A percentile compares a stretch with the other conserved stretches of the same genome.
phyloP scores from a whole-genome alignment of 345 rosid species.

The Populus davidiana region DNA sequence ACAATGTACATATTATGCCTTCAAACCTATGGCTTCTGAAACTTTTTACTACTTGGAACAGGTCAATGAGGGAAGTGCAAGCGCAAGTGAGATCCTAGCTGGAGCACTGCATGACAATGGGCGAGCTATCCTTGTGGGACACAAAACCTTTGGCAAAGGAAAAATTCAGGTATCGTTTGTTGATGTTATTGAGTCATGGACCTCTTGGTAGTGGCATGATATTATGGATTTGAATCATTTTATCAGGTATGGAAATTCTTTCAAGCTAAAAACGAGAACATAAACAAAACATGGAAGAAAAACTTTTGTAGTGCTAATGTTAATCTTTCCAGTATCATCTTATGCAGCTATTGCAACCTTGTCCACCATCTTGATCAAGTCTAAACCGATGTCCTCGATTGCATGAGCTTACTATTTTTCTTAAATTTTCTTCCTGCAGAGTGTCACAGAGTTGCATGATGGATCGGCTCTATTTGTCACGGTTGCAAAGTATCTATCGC shows the following conservation, averaged over 20 bases:
- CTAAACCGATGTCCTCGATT: constrained; percentile 1
- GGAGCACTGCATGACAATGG: constrained; percentile 89
- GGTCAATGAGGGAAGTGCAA: constrained; percentile 94
- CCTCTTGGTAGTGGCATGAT: neutral
- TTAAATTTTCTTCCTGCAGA: constrained; percentile 36
- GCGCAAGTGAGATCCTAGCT: constrained; percentile 94
- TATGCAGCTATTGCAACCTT: neutral
- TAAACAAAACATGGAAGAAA: neutral
- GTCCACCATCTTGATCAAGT: neutral
- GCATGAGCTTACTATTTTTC: no score
- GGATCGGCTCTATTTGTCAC: constrained; percentile 92
- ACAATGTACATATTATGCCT: neutral
- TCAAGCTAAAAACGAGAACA: neutral
- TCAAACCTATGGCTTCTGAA: neutral
- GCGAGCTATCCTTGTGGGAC: constrained; percentile 86
- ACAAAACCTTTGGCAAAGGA: constrained; percentile 84
- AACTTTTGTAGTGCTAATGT: neutral
- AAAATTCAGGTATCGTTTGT: constrained; percentile 64
- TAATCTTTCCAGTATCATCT: neutral
- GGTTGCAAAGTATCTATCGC: constrained; percentile 85
- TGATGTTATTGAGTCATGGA: neutral
- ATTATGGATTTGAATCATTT: neutral
- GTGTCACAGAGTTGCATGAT: constrained; percentile 76
- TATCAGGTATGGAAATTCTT: neutral
- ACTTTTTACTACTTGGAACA: constrained; percentile 24